Percentiles rank a stretch among this genome's conserved stretches.
Conservation (phyloP, 2,329 filamentous ascomycete species). For the Diplodia sapinea region DNA sequence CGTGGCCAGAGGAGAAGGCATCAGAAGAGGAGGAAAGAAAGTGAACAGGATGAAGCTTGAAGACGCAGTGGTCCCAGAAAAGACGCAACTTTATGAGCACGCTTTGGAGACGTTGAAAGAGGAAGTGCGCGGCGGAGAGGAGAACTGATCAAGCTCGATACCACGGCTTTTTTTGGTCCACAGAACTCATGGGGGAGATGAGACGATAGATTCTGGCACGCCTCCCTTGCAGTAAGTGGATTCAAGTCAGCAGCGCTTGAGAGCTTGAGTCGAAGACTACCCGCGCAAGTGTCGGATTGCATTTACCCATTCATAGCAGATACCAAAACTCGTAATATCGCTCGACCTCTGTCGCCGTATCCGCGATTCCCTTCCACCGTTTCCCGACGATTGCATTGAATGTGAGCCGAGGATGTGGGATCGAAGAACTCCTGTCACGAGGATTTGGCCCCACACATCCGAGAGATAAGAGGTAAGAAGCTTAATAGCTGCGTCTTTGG, state of each 20-base stretch:
- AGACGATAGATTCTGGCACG: neutral
- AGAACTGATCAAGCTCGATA: neutral
- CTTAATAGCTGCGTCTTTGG: neutral
- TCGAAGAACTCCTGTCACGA: neutral
- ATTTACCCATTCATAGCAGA: conserved; percentile 6
- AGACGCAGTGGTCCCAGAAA: conserved; percentile 49
- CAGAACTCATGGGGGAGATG: neutral
- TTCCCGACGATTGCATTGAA: neutral
- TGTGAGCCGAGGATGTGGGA: neutral
- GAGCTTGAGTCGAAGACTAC: neutral
- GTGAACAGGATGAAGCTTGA: conserved; percentile 55
- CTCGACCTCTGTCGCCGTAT: neutral
- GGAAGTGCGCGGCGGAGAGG: conserved; percentile 57
- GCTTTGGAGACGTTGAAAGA: conserved; percentile 68
- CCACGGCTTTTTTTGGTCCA: neutral
- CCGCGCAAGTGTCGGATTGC: neutral
- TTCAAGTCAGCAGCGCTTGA: neutral
- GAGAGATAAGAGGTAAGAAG: neutral
- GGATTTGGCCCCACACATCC: neutral
- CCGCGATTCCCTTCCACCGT: neutral
- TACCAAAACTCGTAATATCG: neutral
- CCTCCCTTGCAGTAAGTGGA: neutral
- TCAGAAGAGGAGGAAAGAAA: conserved; percentile 54
- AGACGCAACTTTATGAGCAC: conserved; percentile 52
- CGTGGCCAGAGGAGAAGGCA: conserved; percentile 66